Base-by-base conservation (phyloP, 2,329 filamentous ascomycete genomes). In the Mycogone perniciosa region DNA sequence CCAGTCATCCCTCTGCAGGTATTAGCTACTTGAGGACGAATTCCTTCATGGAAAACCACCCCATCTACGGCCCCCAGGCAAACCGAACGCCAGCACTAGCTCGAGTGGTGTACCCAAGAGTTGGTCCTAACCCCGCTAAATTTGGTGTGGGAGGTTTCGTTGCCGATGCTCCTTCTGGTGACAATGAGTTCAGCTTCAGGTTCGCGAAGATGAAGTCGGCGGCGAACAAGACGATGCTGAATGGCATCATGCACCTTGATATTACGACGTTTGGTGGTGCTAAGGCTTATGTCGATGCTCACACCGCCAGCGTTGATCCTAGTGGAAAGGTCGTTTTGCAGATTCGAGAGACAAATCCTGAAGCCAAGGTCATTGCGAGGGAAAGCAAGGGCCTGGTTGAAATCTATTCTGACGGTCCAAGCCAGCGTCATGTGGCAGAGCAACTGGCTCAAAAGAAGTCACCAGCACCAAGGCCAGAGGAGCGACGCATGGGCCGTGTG, bases 1-100 rank as follows among this genome's bases (percentile, higher is more conserved):
- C 72, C 6, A 81, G 77, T 20, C 81, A 84, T 57, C 81, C 81
- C 4, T 84, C 81, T 10, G 81, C 77, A 31, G 81, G 81, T 52
- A 70, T 84, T 47, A 81, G 80, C 48, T 84, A 84, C 64, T 68
- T 84, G 51, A 76, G 81, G 47, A 81, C 79, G 1, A 66, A 65
- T 35, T 71, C 74, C 37, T 79, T 71, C 63, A 65, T 79, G 58
- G 75, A 80, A 52, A 84, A 84, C 63, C 80, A 84, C 62, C 76
- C 81, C 2, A 58, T 81, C 26, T 82, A 83, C 59, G 81, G 81
- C 2, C 81, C 81, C 7, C 81, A 82, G 61, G 69, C 63, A 48
- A 56, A 70, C 29, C 75, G 74, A 54, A 59, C 73, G 5, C 74
- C 79, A 5, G 68, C 76, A n/a, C 60, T 74, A 59, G 72, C 74